These are phyloP conservation scores for Citrullus amarus DNA, from an alignment of 306 rosid genomes.

Conservation along the genomic window DNA sequence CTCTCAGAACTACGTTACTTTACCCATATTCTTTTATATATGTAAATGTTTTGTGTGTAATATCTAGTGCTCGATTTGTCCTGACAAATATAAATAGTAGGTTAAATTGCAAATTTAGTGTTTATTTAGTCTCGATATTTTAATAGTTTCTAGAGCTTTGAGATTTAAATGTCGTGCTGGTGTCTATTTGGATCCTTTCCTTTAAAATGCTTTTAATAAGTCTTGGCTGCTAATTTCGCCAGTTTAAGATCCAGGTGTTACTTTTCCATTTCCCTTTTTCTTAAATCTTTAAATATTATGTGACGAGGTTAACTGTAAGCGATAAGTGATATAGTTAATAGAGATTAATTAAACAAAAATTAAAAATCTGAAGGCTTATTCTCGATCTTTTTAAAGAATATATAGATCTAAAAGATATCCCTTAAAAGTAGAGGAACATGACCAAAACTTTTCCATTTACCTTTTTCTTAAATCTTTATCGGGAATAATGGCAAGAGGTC, in stretches of 20 bases:
- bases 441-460: too few relatives aligned
- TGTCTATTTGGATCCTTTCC: neutral
- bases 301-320: neutral
- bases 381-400: neutral
- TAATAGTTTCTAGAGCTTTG: neutral
- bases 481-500: too few relatives aligned
- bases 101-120: neutral
- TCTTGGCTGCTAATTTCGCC: too few relatives aligned
- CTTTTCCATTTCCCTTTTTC: too few relatives aligned
- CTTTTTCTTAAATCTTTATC: too few relatives aligned
- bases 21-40: neutral
- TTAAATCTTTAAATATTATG: too few relatives aligned
- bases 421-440: neutral
- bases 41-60: neutral
- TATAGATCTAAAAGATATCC: too few relatives aligned
- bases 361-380: neutral
- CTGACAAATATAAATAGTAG: neutral
- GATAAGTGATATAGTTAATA: neutral
- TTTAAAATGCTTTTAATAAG: neutral
- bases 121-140: neutral
- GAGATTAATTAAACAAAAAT: neutral
- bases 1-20: slow-evolving; percentile 3
- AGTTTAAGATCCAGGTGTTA: neutral
- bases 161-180: too few relatives aligned
- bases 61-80: neutral